Conservation (phyloP, 345 rosid species). For the Ailanthus altissimus region DNA sequence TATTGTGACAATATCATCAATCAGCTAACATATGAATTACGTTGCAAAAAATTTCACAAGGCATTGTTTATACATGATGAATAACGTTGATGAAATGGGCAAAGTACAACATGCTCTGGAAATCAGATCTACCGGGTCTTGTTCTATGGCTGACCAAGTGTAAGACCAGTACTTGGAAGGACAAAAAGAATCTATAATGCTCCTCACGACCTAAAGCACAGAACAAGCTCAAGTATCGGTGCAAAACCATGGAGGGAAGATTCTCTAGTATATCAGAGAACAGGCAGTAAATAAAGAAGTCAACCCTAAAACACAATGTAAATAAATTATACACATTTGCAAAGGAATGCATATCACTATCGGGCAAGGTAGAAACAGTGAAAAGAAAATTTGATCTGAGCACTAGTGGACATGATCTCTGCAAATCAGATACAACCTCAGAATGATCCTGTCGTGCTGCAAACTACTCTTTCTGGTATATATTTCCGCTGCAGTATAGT, state of each 20-base stretch:
- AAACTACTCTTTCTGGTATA: conserved; percentile 1
- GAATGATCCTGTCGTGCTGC: conserved; percentile 17
- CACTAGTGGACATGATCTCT: conserved; percentile 1
- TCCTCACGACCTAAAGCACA: conserved; percentile 14
- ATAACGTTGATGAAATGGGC: conserved; percentile 24
- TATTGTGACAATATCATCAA: conserved; percentile 17
- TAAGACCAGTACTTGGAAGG: conserved; percentile 15
- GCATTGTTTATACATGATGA: conserved; percentile 47
- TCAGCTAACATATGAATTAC: conserved; percentile 21
- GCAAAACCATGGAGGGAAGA: conserved; percentile 30
- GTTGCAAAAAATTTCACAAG: conserved; percentile 53
- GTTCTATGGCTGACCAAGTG: conserved; percentile 30
- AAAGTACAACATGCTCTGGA: conserved; percentile 46
- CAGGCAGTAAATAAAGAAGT: conserved; percentile 25
- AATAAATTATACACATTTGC: conserved; percentile 58
- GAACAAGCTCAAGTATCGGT: conserved; percentile 14
- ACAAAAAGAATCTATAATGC: conserved; percentile 21
- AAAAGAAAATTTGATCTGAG: conserved; percentile 17
- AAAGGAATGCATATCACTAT: conserved; percentile 40
- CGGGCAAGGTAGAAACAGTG: conserved; percentile 19
- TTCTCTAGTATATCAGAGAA: conserved; percentile 31
- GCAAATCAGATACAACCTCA: conserved; percentile 4
- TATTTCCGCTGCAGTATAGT: conserved; percentile 13
- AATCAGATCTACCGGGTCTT: conserved; percentile 27
- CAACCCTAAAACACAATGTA: conserved; percentile 30